These are phyloP conservation scores for Paragyromitra xinjiangensis DNA, from an alignment of 495 filamentous ascomycete genomes.

Conservation along the genomic window DNA sequence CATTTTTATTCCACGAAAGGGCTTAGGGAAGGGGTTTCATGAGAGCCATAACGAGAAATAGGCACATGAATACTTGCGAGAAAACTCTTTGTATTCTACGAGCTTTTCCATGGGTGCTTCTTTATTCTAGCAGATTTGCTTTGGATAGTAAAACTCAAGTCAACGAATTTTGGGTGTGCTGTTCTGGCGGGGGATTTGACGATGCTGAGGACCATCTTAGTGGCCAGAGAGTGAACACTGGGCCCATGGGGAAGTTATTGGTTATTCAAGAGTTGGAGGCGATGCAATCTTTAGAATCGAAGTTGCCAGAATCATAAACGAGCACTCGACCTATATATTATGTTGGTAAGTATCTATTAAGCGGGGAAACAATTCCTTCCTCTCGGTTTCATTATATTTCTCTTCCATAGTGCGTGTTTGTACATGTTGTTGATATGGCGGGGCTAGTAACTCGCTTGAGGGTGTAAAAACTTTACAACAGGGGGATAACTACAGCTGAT, in stretches of 20 bases:
- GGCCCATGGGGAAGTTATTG: not conserved
- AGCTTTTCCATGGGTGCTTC: not conserved
- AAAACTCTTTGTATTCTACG: not conserved
- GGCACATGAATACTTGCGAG: not conserved
- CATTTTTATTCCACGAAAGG: not conserved
- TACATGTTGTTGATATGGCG: not conserved
- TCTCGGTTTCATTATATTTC: not conserved
- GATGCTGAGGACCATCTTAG: not conserved
- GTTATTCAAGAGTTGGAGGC: not conserved
- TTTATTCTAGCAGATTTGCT: not conserved
- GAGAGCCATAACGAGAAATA: not conserved
- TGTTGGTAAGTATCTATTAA: not conserved
- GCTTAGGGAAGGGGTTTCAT: not conserved
- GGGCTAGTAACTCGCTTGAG: not conserved
- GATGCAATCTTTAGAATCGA: not conserved
- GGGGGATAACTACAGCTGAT: too few relatives aligned
- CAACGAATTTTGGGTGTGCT: not conserved
- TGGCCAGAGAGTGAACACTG: not conserved
- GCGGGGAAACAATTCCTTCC: not conserved
- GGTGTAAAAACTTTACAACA: not conserved
- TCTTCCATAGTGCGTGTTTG: not conserved
- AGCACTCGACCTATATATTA: slow-evolving; percentile 46
- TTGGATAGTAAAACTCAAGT: not conserved
- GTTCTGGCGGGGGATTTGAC: too few relatives aligned
- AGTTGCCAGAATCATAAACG: not conserved